Conservation (phyloP, 306 rosid genomes). For the Vigna nakashimae region DNA sequence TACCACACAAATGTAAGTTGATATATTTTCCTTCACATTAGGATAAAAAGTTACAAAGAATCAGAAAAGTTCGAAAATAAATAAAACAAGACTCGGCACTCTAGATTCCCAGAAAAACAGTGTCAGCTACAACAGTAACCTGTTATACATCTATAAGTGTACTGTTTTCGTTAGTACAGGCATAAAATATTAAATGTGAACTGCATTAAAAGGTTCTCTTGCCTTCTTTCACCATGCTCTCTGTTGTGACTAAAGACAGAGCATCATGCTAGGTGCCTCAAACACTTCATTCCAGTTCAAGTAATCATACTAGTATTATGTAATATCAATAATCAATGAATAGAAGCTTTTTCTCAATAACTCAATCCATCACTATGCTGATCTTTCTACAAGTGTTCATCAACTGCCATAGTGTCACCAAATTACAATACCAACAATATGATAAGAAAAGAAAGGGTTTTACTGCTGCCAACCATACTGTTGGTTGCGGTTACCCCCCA, state of each 20-base stretch:
- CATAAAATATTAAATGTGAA: not conserved
- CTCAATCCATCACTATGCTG: not conserved
- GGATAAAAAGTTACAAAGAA: not conserved
- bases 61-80: not conserved
- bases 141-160: slow-evolving; percentile 7
- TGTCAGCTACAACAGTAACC: not conserved
- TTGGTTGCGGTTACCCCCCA: slow-evolving; percentile 62
- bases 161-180: not conserved
- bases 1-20: no score
- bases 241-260: not conserved
- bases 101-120: not conserved
- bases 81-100: not conserved
- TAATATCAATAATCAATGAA: slow-evolving; percentile 15
- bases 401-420: not conserved
- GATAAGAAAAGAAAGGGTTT: not conserved
- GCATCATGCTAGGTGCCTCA: not conserved
- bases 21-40: not conserved
- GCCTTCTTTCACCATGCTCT: not conserved
- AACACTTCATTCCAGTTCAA: slow-evolving; percentile 11
- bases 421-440: not conserved
- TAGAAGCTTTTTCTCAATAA: not conserved
- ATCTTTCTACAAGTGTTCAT: not conserved
- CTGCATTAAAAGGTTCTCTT: not conserved
- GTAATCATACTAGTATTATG: not conserved
- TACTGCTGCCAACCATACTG: slow-evolving; percentile 68